phyloP scores from a whole-genome alignment of 805 yeast genomes.

The Starmerella ratchasimensis region DNA sequence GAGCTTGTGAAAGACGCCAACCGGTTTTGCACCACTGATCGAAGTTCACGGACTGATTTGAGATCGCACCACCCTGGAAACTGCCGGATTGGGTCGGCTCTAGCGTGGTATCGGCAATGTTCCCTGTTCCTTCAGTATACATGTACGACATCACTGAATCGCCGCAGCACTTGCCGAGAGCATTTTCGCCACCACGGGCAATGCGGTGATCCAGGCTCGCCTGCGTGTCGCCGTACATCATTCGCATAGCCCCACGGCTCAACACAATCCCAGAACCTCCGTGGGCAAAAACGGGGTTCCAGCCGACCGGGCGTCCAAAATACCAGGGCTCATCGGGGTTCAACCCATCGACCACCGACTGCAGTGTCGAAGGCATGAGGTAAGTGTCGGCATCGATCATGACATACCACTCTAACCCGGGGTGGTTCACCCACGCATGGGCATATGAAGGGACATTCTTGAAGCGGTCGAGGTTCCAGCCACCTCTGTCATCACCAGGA shows the following conservation, averaged over 20 bases:
- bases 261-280: constrained; percentile 30
- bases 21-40: constrained; percentile 24
- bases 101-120: constrained; percentile 10
- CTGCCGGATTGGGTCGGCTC: constrained; percentile 13
- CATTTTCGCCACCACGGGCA: constrained; percentile 17
- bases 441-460: constrained; percentile 29
- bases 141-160: constrained; percentile 25
- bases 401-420: constrained; percentile 26
- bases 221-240: constrained; percentile 18
- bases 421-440: constrained; percentile 25
- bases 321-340: constrained; percentile 24
- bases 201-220: constrained; percentile 5
- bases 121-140: constrained; percentile 16
- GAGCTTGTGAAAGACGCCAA: constrained; percentile 26
- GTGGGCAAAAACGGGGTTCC: constrained; percentile 25
- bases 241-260: constrained; percentile 24
- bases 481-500: constrained; percentile 13
- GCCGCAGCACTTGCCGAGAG: constrained; percentile 26
- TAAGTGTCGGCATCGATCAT: constrained; percentile 30
- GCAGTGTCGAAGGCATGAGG: constrained; percentile 23
- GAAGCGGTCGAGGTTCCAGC: constrained; percentile 28
- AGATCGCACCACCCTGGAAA: constrained; percentile 26
- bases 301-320: constrained; percentile 22
- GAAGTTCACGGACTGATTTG: constrained; percentile 10
- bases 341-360: constrained; percentile 16